Conservation (phyloP, 352 stramenopile genomes). For the Globisporangium ultimum region DNA sequence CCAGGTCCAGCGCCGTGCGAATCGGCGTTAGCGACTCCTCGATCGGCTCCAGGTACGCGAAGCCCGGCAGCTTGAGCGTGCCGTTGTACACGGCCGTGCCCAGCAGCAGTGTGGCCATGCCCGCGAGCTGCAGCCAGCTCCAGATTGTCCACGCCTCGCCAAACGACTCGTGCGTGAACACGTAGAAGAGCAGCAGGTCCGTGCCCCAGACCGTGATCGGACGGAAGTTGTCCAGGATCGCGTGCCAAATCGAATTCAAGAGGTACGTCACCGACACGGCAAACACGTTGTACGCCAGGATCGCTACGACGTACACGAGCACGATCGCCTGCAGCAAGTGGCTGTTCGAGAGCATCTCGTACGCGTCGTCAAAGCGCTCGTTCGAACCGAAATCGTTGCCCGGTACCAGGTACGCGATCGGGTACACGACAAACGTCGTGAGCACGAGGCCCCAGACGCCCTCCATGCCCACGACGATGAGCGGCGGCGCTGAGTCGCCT, state of each 20-base stretch:
- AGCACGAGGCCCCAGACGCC: slow-evolving; percentile 95
- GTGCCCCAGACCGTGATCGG: slow-evolving; percentile 95
- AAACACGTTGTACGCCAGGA: slow-evolving; percentile 97
- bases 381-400: slow-evolving; percentile 93
- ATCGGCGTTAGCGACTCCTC: slow-evolving; percentile 65
- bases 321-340: slow-evolving; percentile 58
- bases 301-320: slow-evolving; percentile 90
- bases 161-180: slow-evolving; percentile 88
- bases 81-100: slow-evolving; percentile 98
- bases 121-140: slow-evolving; percentile 92
- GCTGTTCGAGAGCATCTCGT: slow-evolving; percentile 69
- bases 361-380: slow-evolving; percentile 87
- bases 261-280: slow-evolving; percentile 96
- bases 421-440: slow-evolving; percentile 93
- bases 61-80: slow-evolving; percentile 71
- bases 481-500: slow-evolving; percentile 87
- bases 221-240: slow-evolving; percentile 97
- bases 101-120: slow-evolving; percentile 92
- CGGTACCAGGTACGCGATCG: slow-evolving; percentile 88
- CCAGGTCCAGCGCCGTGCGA: slow-evolving; percentile 54
- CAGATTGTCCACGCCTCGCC: slow-evolving; percentile 94
- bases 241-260: slow-evolving; percentile 97
- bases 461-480: slow-evolving; percentile 95
- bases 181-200: slow-evolving; percentile 96
- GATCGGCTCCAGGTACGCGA: slow-evolving; percentile 73